phyloP scores from a whole-genome alignment of 768 basidiomycete genomes.

The Agrocybe pediades region DNA sequence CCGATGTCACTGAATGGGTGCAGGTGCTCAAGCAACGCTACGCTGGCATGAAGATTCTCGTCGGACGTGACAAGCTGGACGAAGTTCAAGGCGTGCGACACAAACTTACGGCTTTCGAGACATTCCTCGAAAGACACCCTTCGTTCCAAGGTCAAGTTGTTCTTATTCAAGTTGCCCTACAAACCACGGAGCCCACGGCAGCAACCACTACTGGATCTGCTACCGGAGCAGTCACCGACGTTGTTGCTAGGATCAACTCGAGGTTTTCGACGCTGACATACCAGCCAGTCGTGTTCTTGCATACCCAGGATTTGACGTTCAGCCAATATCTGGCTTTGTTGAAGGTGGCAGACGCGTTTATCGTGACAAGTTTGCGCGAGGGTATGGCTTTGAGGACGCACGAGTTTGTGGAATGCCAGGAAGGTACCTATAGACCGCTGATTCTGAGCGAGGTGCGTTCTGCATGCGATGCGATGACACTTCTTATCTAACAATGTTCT shows the following conservation, averaged over 20 bases:
- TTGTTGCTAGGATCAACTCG: slow-evolving; percentile 80
- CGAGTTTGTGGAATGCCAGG: slow-evolving; percentile 87
- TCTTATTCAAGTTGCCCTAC: slow-evolving; percentile 85
- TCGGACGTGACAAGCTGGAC: slow-evolving; percentile 88
- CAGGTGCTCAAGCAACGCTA: slow-evolving; percentile 79
- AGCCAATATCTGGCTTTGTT: slow-evolving; percentile 83
- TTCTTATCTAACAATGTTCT: not conserved
- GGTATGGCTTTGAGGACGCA: slow-evolving; percentile 87
- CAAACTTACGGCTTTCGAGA: slow-evolving; percentile 82
- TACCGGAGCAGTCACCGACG: slow-evolving; percentile 72
- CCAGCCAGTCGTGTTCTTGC: slow-evolving; percentile 85
- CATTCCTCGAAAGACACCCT: slow-evolving; percentile 78
- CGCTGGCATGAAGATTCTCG: slow-evolving; percentile 82
- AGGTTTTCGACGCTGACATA: slow-evolving; percentile 84
- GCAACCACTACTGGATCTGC: slow-evolving; percentile 34
- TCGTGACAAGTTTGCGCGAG: slow-evolving; percentile 82
- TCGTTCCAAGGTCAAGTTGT: slow-evolving; percentile 81
- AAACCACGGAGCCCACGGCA: slow-evolving; percentile 79
- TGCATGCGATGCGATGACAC: not conserved
- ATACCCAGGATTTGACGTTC: slow-evolving; percentile 84
- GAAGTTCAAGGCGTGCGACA: slow-evolving; percentile 71
- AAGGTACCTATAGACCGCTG: slow-evolving; percentile 64
- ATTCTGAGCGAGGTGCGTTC: slow-evolving; percentile 73
- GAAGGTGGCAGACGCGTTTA: slow-evolving; percentile 82
- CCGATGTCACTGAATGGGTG: slow-evolving; percentile 85